A percentile compares a stretch with the other conserved stretches of the same genome.
Evolutionary conservation across 2,329 filamentous ascomycete species (phyloP).

Genomic region (Dendryphion nanum): DNA sequence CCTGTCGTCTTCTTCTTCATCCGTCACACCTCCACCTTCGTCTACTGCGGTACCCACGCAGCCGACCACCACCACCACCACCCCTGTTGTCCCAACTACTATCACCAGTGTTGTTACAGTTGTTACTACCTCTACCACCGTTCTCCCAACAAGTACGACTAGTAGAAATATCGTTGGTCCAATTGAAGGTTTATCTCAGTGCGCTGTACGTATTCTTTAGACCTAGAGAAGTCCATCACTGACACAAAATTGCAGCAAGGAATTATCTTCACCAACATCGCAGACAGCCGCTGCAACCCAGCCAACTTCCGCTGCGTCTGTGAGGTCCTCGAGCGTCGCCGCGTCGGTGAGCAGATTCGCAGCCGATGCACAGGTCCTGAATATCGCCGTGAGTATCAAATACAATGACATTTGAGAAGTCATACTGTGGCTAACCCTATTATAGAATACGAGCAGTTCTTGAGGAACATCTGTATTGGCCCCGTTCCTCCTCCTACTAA

Average conservation of each 20-base stretch:
- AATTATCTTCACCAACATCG: slow-evolving; percentile 17
- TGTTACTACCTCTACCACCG: slow-evolving; percentile 9
- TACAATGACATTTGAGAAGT: too few species aligned
- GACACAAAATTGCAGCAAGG: slow-evolving; percentile 13
- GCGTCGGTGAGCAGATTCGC: slow-evolving; percentile 2
- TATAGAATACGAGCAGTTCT: slow-evolving; percentile 11
- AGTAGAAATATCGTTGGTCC: slow-evolving; percentile 5
- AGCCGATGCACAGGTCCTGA: slow-evolving; percentile 4
- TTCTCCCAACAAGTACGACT: slow-evolving; percentile 6
- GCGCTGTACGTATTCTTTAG: slow-evolving; percentile 10
- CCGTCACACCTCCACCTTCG: too few species aligned
- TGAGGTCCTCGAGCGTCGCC: slow-evolving; percentile 9
- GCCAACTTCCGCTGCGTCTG: slow-evolving; percentile 21
- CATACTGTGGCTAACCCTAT: not conserved
- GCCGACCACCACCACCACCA: slow-evolving; percentile 11
- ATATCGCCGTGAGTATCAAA: slow-evolving; percentile 5
- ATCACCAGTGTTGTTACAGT: not conserved
- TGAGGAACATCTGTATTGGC: slow-evolving; percentile 9
- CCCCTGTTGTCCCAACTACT: not conserved
- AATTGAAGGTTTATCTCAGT: slow-evolving; percentile 16
- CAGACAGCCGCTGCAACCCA: slow-evolving; percentile 16
- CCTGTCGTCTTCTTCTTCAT: too few species aligned
- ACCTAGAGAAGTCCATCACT: not conserved
- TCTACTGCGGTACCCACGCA: slow-evolving; percentile 9
- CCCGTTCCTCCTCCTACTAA: slow-evolving; percentile 1